Evolutionary conservation across 305 asterid species (phyloP).

Genomic region (Nicotiana rustica): DNA sequence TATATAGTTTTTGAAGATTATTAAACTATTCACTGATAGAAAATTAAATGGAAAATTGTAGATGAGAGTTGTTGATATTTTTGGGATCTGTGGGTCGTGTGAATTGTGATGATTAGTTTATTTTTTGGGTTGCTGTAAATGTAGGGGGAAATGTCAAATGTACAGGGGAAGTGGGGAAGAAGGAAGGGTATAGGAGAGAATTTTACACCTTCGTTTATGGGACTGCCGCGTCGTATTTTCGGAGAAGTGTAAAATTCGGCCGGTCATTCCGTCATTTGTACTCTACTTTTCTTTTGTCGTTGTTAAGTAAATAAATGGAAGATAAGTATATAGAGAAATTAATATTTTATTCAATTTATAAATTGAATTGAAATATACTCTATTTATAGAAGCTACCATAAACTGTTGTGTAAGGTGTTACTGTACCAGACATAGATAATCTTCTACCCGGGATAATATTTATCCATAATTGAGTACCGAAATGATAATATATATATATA

Average conservation of each 20-base stretch:
- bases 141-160: neutral
- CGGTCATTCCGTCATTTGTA: neutral
- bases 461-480: no score
- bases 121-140: neutral
- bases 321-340: no score
- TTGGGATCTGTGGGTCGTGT: slow-evolving; percentile 24
- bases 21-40: neutral
- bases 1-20: neutral
- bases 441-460: no score
- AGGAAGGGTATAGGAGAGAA: neutral
- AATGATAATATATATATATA: no score
- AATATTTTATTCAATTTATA: no score
- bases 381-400: no score
- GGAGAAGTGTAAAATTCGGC: neutral
- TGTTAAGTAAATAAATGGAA: no score
- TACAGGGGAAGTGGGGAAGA: slow-evolving; percentile 33
- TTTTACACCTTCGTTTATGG: neutral
- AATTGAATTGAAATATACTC: no score
- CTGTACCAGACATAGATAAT: no score
- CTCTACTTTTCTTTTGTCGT: neutral
- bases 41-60: neutral
- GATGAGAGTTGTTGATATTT: neutral
- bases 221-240: neutral
- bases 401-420: no score
- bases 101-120: slow-evolving; percentile 30